Conservation (phyloP, 345 rosid species). For the Salix arbutifolia region DNA sequence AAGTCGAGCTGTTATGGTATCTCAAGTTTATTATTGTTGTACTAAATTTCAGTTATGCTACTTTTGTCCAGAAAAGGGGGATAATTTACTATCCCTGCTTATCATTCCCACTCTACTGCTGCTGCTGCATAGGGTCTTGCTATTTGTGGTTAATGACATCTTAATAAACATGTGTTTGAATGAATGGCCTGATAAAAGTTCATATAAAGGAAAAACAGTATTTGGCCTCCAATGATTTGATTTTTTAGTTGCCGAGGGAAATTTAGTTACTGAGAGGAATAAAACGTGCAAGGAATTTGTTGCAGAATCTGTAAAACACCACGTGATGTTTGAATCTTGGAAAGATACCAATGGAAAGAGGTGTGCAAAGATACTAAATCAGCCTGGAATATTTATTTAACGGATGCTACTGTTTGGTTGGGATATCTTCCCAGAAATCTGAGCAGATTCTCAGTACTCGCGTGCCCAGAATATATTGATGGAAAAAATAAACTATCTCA, state of each 20-base stretch:
- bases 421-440: background rate
- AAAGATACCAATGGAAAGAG: background rate
- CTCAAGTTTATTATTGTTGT: slow-evolving; percentile 40
- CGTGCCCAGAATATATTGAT: background rate
- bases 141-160: background rate
- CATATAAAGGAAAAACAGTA: background rate
- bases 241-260: background rate
- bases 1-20: slow-evolving; percentile 94
- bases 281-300: background rate
- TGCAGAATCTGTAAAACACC: background rate
- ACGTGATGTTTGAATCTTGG: background rate
- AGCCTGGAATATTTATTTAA: background rate
- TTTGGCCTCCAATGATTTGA: background rate
- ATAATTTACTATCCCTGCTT: slow-evolving; percentile 5
- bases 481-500: background rate
- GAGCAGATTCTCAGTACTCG: background rate
- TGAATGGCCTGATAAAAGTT: slow-evolving; percentile 7
- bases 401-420: background rate
- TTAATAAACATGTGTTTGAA: slow-evolving; percentile 11
- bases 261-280: background rate
- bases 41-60: slow-evolving; percentile 30
- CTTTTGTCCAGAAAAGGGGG: slow-evolving; percentile 10
- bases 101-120: slow-evolving; percentile 5
- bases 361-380: background rate
- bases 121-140: slow-evolving; percentile 8